Conservation (phyloP, 2,329 filamentous ascomycete species). For the Penicillium sp. region DNA sequence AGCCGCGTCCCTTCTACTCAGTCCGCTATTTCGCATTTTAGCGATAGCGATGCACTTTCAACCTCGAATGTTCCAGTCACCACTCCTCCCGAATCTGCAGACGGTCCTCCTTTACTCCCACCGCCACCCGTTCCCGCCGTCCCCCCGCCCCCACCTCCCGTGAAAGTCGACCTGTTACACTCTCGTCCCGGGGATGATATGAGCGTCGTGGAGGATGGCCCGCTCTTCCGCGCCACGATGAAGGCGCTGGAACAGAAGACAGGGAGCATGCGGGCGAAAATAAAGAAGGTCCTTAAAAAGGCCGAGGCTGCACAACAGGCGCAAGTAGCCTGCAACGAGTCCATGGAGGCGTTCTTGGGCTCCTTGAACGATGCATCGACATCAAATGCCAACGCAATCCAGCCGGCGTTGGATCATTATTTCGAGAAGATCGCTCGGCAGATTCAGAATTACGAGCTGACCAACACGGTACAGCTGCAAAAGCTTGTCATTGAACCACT, state of each 20-base stretch:
- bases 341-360: constrained; percentile 79
- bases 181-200: constrained; percentile 85
- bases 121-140: constrained; percentile 25
- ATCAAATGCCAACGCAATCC: constrained; percentile 94
- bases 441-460: constrained; percentile 82
- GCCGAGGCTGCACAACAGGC: constrained; percentile 85
- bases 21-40: constrained; percentile 81
- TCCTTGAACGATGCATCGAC: constrained; percentile 83
- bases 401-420: constrained; percentile 94
- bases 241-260: constrained; percentile 96
- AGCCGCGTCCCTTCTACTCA: constrained; percentile 84
- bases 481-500: constrained; percentile 94
- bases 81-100: constrained; percentile 38
- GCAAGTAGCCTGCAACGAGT: constrained; percentile 82
- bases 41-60: constrained; percentile 63
- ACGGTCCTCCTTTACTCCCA: constrained; percentile 22
- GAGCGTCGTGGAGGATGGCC: constrained; percentile 84
- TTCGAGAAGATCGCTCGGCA: constrained; percentile 96
- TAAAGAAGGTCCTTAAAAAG: constrained; percentile 94
- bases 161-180: constrained; percentile 86
- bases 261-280: constrained; percentile 86
- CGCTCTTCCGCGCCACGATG: constrained; percentile 93
- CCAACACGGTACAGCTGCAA: constrained; percentile 82
- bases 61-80: constrained; percentile 35
- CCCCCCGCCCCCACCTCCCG: constrained; percentile 44